A percentile compares a stretch with the other conserved stretches of the same genome.
These are phyloP conservation scores for Xylaria sp. DNA, from an alignment of 2,329 filamentous ascomycete genomes.

Conservation along the genomic window DNA sequence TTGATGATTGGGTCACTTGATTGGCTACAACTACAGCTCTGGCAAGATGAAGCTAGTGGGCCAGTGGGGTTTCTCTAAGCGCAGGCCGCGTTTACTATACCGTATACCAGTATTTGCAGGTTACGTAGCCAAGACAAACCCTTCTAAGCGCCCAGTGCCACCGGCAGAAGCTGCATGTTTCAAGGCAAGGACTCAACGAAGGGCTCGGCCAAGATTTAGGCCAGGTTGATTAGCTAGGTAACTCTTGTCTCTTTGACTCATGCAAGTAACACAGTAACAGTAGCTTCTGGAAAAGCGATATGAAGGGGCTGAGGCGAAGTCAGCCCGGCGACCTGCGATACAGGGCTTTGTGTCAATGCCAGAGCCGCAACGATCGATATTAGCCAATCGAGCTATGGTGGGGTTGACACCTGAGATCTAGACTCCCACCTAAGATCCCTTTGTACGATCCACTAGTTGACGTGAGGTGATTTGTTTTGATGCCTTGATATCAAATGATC, in stretches of 20 bases:
- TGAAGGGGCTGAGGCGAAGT: constrained; percentile 44
- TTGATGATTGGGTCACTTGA: constrained; percentile 40
- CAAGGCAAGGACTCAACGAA: constrained; percentile 19
- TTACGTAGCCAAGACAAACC: constrained; percentile 25
- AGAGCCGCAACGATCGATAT: constrained; percentile 18
- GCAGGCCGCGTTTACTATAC: constrained; percentile 46
- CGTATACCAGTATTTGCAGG: too few relatives aligned
- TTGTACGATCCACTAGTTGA: background rate
- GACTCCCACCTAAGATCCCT: constrained; percentile 14
- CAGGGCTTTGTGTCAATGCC: constrained; percentile 19
- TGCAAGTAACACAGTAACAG: too few relatives aligned
- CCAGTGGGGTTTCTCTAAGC: constrained; percentile 43
- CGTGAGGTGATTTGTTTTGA: background rate
- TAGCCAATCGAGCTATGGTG: constrained; percentile 44
- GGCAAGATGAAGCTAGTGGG: constrained; percentile 43
- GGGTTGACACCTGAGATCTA: constrained; percentile 26
- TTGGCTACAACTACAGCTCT: constrained; percentile 42
- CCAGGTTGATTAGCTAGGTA: background rate
- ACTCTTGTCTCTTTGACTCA: constrained; percentile 3
- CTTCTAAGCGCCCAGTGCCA: constrained; percentile 30
- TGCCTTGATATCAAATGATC: background rate
- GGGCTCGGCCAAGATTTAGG: constrained; percentile 1
- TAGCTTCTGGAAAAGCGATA: constrained; percentile 30
- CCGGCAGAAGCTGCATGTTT: constrained; percentile 28
- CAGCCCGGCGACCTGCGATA: constrained; percentile 18